phyloP scores from a whole-genome alignment of 1,284 basidiomycete species.

The Papiliotrema terrestris region DNA sequence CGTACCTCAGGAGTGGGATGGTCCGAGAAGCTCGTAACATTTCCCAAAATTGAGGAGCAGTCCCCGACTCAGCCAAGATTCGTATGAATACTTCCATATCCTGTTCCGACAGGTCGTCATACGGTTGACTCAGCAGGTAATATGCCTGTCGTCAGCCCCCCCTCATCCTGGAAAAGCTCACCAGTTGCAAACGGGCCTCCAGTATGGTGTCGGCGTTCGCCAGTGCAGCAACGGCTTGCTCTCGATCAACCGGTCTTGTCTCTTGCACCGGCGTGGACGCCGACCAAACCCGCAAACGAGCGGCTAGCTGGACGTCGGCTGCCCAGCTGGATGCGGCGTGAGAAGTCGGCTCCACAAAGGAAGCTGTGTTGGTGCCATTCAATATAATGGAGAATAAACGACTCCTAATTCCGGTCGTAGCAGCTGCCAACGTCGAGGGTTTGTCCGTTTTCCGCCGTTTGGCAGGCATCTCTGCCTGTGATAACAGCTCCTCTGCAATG shows the following conservation, averaged over 20 bases:
- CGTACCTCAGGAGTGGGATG: too few relatives aligned
- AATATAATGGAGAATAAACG: background rate
- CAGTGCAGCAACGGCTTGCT: background rate
- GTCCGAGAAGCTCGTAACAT: too few relatives aligned
- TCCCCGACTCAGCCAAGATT: too few relatives aligned
- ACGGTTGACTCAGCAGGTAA: background rate
- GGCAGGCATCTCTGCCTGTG: background rate
- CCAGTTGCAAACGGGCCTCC: background rate
- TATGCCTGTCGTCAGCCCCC: background rate
- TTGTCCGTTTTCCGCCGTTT: too few relatives aligned
- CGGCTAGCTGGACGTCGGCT: constrained; percentile 1
- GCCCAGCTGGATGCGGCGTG: background rate
- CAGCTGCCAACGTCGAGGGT: too few relatives aligned
- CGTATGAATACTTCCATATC: too few relatives aligned
- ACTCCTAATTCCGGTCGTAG: background rate
- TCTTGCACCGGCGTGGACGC: background rate
- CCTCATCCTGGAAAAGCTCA: background rate
- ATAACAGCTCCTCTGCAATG: background rate
- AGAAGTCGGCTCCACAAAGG: too few relatives aligned
- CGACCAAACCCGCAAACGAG: background rate
- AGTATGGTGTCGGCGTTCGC: background rate
- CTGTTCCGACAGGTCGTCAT: background rate
- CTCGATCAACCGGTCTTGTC: background rate
- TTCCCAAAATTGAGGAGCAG: too few relatives aligned
- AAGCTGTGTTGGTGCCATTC: too few relatives aligned